These are phyloP conservation scores for Xylaria grammica DNA, from an alignment of 495 filamentous ascomycete genomes.

Conservation along the genomic window DNA sequence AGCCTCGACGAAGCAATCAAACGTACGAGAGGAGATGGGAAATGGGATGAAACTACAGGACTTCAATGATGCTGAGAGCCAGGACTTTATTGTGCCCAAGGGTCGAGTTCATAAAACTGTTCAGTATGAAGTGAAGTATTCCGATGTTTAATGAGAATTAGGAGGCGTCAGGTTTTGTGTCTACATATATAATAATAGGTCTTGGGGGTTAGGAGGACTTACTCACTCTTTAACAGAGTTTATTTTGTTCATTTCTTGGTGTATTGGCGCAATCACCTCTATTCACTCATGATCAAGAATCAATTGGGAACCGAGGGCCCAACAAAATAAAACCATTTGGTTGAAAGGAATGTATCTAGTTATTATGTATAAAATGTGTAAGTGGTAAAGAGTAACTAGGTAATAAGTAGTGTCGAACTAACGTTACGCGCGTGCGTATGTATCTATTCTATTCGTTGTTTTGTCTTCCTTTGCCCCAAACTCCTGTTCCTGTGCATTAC, in stretches of 20 bases:
- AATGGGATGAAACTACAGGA: constrained; percentile 23
- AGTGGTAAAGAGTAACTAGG: background rate
- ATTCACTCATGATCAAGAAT: background rate
- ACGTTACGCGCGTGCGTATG: constrained; percentile 19
- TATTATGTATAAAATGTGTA: constrained; percentile 19
- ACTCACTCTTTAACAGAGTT: constrained; percentile 1
- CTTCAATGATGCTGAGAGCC: constrained; percentile 24
- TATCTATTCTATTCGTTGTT: constrained; percentile 8
- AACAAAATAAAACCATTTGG: constrained; percentile 2
- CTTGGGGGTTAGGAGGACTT: constrained; percentile 1
- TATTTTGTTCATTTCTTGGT: constrained; percentile 16
- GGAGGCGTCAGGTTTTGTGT: constrained; percentile 15
- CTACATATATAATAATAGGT: constrained; percentile 2
- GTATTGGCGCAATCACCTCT: constrained; percentile 14
- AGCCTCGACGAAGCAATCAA: constrained; percentile 12
- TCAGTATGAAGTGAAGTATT: constrained; percentile 26
- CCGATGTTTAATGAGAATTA: constrained; percentile 22
- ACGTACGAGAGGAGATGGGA: constrained; percentile 22
- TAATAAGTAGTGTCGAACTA: background rate
- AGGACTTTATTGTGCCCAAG: constrained; percentile 26
- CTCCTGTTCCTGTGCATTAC: constrained; percentile 5
- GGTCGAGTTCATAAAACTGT: constrained; percentile 21
- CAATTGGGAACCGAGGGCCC: constrained; percentile 11
- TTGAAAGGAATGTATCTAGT: constrained; percentile 13
- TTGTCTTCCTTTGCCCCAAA: constrained; percentile 13